Evolutionary conservation across 2,329 filamentous ascomycete species (phyloP), one percentile per base, ranked within the genome.

Genomic region (Fusarium sp.): DNA sequence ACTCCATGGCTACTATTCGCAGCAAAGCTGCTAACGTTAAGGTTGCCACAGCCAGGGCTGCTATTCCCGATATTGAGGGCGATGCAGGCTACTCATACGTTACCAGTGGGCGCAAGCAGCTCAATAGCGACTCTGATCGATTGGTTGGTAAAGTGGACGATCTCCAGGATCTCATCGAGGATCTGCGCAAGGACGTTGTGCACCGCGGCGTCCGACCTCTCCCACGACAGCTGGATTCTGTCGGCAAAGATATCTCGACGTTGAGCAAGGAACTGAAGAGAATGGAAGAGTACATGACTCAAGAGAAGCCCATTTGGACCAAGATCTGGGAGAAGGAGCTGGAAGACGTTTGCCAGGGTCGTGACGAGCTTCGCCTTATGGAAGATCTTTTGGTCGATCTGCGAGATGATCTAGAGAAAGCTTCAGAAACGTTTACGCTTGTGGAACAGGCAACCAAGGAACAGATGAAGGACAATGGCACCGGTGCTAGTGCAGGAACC

Each of bases 281-380:
- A 82, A 91, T 99, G 87, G 93, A 97, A 78, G 94, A 97, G 18
- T 97, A 92, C 83, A 88, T 99, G 82, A 91, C 90, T 74, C 88
- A 89, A 48, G 96, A 99, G 86, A 97, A 97, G 80, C 96, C 96
- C 0, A 86, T 98, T 61, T 99, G 96, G 95, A 98, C 94, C 57
- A 98, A 98, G 88, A 97, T 98, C 70, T 99, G 96, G 96, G 95
- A 98, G 87, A 94, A 97, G 81, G 94, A 98, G 80, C 85, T 99
- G 47, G 94, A 98, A 80, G 91, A 95, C 55, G 95, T 99, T 4
- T 98, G 96, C 82, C 94, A 97, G 78, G 96, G 98, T 77, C 90
- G 94, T 72, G 95, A 98, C 77, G 91, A 98, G 80, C 88, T 99
- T 73, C 96, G 94, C 52, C 92, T 98, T 85, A 95, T 97, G 84